Evolutionary conservation across 1,139 yeast species (phyloP).

Genomic region (Yamadazyma jaroonii): DNA sequence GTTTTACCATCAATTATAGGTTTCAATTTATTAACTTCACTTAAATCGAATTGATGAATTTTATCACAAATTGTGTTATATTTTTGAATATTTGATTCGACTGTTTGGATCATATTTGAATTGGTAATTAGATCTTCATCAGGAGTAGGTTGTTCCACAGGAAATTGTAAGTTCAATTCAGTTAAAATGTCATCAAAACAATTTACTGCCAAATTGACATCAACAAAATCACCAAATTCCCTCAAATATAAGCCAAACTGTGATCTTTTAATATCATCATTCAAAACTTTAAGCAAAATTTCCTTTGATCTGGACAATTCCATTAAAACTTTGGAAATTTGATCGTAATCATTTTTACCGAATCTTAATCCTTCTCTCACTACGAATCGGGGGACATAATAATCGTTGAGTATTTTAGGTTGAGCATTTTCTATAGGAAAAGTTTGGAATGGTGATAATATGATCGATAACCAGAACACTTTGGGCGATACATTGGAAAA

Average conservation of each 20-base stretch:
- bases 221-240: slow-evolving; percentile 51
- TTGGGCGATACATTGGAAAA: slow-evolving; percentile 16
- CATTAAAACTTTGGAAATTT: slow-evolving; percentile 39
- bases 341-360: slow-evolving; percentile 55
- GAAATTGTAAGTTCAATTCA: slow-evolving; percentile 1
- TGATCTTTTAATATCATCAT: slow-evolving; percentile 42
- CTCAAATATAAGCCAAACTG: slow-evolving; percentile 61
- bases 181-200: slow-evolving; percentile 29
- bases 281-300: slow-evolving; percentile 11
- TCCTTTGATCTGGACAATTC: slow-evolving; percentile 15
- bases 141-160: slow-evolving; percentile 10
- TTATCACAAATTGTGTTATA: slow-evolving; percentile 33
- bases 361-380: slow-evolving; percentile 71
- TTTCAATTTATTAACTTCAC: slow-evolving; percentile 42
- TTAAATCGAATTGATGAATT: slow-evolving; percentile 30
- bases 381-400: slow-evolving; percentile 35
- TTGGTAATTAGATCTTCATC: slow-evolving; percentile 8
- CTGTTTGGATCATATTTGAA: neutral
- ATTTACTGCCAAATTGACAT: slow-evolving; percentile 35
- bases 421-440: slow-evolving; percentile 36
- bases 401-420: slow-evolving; percentile 4
- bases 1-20: slow-evolving; percentile 71
- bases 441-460: slow-evolving; percentile 49
- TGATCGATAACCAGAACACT: slow-evolving; percentile 46
- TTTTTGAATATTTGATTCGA: slow-evolving; percentile 12